Percentiles rank a stretch among this genome's conserved stretches.
phyloP scores from a whole-genome alignment of 257 asterid genomes.

The Anisodus tanguticus region DNA sequence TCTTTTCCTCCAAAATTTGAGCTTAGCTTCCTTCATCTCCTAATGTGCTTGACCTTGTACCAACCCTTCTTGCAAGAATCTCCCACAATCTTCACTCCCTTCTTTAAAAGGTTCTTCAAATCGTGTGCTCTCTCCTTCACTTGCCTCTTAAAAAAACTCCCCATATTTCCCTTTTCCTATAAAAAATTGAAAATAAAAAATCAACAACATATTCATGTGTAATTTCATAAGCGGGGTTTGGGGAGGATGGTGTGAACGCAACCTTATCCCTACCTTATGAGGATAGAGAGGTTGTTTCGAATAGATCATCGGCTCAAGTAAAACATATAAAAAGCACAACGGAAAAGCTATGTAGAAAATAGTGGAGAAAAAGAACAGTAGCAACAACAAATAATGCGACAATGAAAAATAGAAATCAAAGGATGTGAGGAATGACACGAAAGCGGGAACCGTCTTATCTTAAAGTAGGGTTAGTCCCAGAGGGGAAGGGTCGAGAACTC shows the following conservation, averaged over 20 bases:
- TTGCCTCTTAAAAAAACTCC: constrained; percentile 54
- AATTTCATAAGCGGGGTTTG: too few relatives aligned
- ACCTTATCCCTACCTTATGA: too few relatives aligned
- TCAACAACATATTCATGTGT: too few relatives aligned
- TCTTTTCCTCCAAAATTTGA: too few relatives aligned
- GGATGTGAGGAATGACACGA: background rate
- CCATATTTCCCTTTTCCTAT: constrained; percentile 43
- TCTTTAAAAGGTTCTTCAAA: constrained; percentile 48
- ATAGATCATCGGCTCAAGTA: too few relatives aligned
- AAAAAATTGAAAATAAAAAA: background rate
- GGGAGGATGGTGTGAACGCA: too few relatives aligned
- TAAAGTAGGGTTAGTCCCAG: background rate
- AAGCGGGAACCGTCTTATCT: background rate
- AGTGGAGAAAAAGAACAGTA: background rate
- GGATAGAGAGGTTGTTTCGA: too few relatives aligned
- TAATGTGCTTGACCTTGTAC: constrained; percentile 57
- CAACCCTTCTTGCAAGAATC: constrained; percentile 71
- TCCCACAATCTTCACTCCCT: constrained; percentile 54
- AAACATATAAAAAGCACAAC: background rate
- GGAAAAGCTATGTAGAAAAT: background rate
- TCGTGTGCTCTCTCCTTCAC: constrained; percentile 59
- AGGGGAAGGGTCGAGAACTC: too few relatives aligned
- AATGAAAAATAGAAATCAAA: background rate
- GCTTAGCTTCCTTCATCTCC: background rate
- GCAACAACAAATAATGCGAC: too few relatives aligned